Base-by-base conservation (phyloP, 805 yeast species). In the Suhomyces sp. region DNA sequence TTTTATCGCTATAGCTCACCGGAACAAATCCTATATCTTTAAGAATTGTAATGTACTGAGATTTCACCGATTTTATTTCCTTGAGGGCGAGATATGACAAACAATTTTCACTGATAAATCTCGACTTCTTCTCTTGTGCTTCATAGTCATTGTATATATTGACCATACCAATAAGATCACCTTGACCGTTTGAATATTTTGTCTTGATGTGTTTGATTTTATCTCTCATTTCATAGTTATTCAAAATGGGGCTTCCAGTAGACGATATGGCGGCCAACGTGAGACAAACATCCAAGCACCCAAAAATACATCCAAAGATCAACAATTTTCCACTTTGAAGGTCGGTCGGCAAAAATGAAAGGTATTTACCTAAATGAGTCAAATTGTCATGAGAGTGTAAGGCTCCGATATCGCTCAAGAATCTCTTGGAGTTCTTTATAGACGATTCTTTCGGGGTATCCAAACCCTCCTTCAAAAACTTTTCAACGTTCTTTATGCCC, bases 311-410 rank as follows among this genome's bases (percentile, higher is more conserved):
- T 0, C 96, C 91, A 55, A 84, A 81, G 15, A 92, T 83, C 35
- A 93, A 71, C 49, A 92, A 69, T 61, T 93, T 93, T 7, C 96
- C 97, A 47, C 90, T 87, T 55, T 83, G 86, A 44, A 93, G 80
- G 66, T 93, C 98, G 1, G 88, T 84, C 1, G 99, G 99, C 54
- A 93, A 74, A 62, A 86, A 74, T 0, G 97, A 86, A 35, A 93
- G 74, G 61, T 86, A 90, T 44, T 74, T 79, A 19, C 99, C 99
- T 45, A 93, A 71, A 52, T 89, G 83, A 0, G 98, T 87, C 38
- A 92, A 73, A 3, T 52, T 51, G 64, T 74, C 71, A 17, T 66
- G 70, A 12, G 24, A 15, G 10, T 56, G 57, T 46, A 94, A 64
- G 3, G 96, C 90, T 0, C 97, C 97, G 46, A 89, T 79, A 44